Base-by-base conservation (phyloP, 345 rosid species). In the Aurinia saxatilis region DNA sequence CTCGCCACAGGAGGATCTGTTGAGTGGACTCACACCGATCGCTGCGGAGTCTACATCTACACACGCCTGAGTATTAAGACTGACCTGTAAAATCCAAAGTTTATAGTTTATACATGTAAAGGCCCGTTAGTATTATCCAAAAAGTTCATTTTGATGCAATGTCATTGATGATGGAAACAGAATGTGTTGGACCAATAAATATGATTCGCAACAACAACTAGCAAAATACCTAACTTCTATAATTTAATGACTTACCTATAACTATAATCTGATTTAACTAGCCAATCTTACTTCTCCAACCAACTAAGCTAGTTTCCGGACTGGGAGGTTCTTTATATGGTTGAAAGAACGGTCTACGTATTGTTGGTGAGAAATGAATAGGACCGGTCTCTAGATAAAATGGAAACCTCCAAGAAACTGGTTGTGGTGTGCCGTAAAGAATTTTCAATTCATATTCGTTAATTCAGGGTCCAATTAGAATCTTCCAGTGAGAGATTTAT, bases 1-100 rank as follows among this genome's bases (percentile, higher is more conserved):
- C 6, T 65, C 71, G 11, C 66, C 66, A 8, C 61, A 42, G 11
- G 66, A 72, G 42, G 71, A 72, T 72, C 42, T 72, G 44, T 65
- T 72, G 66, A 65, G 33, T 45, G 71, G 66, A 5, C 71, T 72
- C 31, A 57, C 66, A 34, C 66, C 66, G 14, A 37, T 7, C 0
- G 30, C 35, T 27, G 19, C 16, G 1, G 71, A 56, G 8, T 63
- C 69, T 12, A 39, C 23, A 15, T 14, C 63, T 38, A 12, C 44
- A 2, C 46, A 47, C 16, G 15, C 33, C 12, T 33, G 36, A 33
- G 36, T 21, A 33, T 7, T 33, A 27, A 27, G 30, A 5, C 5
- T 27, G 30, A 27, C 30, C 30, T 27, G 5, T 6, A 27, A 27
- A 27, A 3, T 27, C 30, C 30, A 27, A 27, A 27, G n/a, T n/a